Evolutionary conservation across 1,284 basidiomycete species (phyloP).

Genomic region (Exobasidium cylindrosporum): DNA sequence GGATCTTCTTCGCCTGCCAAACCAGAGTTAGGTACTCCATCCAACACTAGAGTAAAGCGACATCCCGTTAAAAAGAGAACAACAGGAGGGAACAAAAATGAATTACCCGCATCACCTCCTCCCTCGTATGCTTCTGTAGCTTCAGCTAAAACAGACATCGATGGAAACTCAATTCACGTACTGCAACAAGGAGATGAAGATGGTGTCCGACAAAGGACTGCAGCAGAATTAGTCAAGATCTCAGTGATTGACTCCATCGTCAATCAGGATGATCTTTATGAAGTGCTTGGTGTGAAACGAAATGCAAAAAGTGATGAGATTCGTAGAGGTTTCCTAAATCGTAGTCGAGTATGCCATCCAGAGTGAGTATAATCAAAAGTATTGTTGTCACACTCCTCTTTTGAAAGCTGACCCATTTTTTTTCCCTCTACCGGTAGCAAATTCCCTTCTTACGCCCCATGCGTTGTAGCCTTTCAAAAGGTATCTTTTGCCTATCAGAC

Average conservation of each 20-base stretch:
- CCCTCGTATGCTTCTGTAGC: constrained; percentile 20
- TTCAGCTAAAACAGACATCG: neutral
- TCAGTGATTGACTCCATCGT: constrained; percentile 15
- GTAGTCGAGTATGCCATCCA: constrained; percentile 76
- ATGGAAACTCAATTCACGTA: neutral
- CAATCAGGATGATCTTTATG: constrained; percentile 64
- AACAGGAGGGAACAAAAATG: neutral
- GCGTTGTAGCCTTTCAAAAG: constrained; percentile 78
- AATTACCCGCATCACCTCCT: constrained; percentile 7
- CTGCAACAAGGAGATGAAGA: neutral
- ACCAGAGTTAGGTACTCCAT: constrained; percentile 7
- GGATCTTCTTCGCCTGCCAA: neutral
- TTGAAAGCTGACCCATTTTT: neutral
- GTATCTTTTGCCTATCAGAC: constrained; percentile 78
- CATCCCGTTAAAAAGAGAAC: constrained; percentile 6
- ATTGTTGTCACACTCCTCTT: no score
- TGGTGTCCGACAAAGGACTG: neutral
- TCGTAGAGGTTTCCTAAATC: constrained; percentile 70
- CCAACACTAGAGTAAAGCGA: constrained; percentile 14
- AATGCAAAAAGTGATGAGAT: constrained; percentile 65
- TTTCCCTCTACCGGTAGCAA: constrained; percentile 61
- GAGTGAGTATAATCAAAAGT: constrained; percentile 62
- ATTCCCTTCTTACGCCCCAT: constrained; percentile 69
- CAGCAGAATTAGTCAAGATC: constrained; percentile 16
- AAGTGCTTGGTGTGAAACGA: constrained; percentile 67